These are phyloP conservation scores for Boletus fagicola DNA, from an alignment of 768 basidiomycete genomes.

Conservation along the genomic window DNA sequence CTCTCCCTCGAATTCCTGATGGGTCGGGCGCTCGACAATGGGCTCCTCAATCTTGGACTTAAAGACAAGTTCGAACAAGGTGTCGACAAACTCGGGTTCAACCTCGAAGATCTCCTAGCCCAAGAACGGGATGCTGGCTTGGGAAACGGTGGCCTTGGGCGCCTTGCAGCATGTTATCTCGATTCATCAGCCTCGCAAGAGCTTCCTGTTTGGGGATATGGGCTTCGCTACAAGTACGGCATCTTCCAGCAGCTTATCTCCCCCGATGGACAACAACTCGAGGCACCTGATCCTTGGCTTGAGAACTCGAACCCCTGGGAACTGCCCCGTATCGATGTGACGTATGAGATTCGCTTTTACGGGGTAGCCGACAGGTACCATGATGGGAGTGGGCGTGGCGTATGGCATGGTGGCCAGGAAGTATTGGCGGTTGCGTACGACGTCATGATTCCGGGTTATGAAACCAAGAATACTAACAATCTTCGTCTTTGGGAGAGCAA, in stretches of 20 bases:
- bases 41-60: conserved; percentile 85
- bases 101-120: conserved; percentile 81
- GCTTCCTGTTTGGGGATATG: conserved; percentile 95
- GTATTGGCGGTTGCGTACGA: conserved; percentile 94
- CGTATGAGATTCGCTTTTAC: conserved; percentile 85
- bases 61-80: conserved; percentile 72
- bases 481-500: conserved; percentile 81
- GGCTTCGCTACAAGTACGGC: conserved; percentile 88
- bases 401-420: conserved; percentile 90
- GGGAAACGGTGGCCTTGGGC: conserved; percentile 94
- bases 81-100: conserved; percentile 80
- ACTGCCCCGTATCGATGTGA: conserved; percentile 80
- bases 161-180: conserved; percentile 95
- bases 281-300: conserved; percentile 93
- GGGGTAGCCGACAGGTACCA: conserved; percentile 70
- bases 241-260: conserved; percentile 95
- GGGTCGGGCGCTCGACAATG: conserved; percentile 75
- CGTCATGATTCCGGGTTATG: conserved; percentile 85
- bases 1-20: conserved; percentile 92
- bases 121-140: conserved; percentile 92
- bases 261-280: conserved; percentile 78
- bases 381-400: conserved; percentile 57
- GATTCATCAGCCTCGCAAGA: conserved; percentile 90
- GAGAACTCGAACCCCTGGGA: conserved; percentile 89
- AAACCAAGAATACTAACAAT: conserved; percentile 87